Percentiles rank a stretch among this genome's conserved stretches.
Conservation (phyloP, 1,284 basidiomycete genomes). For the Pascua sp. region DNA sequence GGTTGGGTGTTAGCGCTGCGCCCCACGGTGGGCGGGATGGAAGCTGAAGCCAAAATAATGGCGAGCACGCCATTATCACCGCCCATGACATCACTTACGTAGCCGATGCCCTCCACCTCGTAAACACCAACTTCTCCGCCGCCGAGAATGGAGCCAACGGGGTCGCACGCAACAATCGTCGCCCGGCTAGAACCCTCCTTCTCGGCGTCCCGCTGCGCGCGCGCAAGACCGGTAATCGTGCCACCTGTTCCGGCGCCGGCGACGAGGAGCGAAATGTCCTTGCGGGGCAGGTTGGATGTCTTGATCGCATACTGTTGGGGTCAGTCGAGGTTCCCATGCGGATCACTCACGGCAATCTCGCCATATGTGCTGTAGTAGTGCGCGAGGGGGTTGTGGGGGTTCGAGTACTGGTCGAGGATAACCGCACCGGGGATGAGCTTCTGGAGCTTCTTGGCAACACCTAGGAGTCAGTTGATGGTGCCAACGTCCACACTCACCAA, state of each 20-base stretch:
- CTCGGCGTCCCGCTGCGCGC: conserved; percentile 67
- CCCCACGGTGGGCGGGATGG: neutral
- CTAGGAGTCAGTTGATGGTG: conserved; percentile 51
- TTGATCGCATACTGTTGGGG: conserved; percentile 40
- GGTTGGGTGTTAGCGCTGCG: conserved; percentile 1
- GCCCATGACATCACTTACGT: conserved; percentile 26
- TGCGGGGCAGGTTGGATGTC: conserved; percentile 42
- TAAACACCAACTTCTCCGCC: conserved; percentile 63
- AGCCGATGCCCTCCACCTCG: conserved; percentile 87
- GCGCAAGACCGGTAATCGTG: conserved; percentile 81
- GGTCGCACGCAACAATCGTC: conserved; percentile 80
- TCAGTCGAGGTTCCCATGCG: neutral
- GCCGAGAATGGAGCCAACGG: conserved; percentile 81
- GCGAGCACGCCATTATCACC: too few species aligned
- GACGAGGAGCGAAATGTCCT: conserved; percentile 76
- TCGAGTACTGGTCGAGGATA: conserved; percentile 83
- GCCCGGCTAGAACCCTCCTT: conserved; percentile 17
- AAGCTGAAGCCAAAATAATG: too few species aligned
- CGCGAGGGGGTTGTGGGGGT: conserved; percentile 75
- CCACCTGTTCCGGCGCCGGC: conserved; percentile 93
- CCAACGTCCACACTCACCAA: conserved; percentile 61
- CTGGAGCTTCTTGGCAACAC: conserved; percentile 73
- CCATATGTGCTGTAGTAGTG: conserved; percentile 82
- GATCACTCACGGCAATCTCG: conserved; percentile 69
- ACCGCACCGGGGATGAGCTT: conserved; percentile 77